Percentiles rank a stretch among this genome's conserved stretches.
phyloP scores from a whole-genome alignment of 2,329 filamentous ascomycete species.

The Neoarthrinium moseri region DNA sequence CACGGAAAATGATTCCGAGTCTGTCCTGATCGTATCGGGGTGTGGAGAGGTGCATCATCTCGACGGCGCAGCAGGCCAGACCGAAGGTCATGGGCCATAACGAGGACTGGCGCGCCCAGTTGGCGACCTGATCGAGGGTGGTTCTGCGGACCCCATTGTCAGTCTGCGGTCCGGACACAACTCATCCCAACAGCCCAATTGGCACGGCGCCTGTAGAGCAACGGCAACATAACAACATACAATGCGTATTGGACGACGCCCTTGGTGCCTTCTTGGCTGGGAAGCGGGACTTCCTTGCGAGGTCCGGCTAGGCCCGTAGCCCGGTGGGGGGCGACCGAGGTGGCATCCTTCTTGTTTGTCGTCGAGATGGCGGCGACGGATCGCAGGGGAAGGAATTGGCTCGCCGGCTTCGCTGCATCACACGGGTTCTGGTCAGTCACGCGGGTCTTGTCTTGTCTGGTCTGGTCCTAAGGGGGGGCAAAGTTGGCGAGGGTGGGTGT shows the following conservation, averaged over 20 bases:
- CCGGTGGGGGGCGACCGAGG: slow-evolving; percentile 51
- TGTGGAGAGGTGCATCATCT: slow-evolving; percentile 91
- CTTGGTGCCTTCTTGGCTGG: slow-evolving; percentile 78
- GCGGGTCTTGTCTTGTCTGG: too few species aligned
- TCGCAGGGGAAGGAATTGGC: slow-evolving; percentile 63
- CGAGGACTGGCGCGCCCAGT: slow-evolving; percentile 82
- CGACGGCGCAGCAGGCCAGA: slow-evolving; percentile 83
- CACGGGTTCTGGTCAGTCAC: slow-evolving; percentile 7
- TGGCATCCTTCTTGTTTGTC: slow-evolving; percentile 63
- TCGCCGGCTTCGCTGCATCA: slow-evolving; percentile 62
- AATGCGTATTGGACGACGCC: slow-evolving; percentile 81
- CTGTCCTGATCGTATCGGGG: slow-evolving; percentile 89
- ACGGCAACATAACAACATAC: slow-evolving; percentile 62
- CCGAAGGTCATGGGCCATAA: slow-evolving; percentile 89
- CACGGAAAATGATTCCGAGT: slow-evolving; percentile 86
- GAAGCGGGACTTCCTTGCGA: slow-evolving; percentile 71
- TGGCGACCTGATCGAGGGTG: slow-evolving; percentile 74
- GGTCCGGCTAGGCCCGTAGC: slow-evolving; percentile 53
- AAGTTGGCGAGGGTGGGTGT: slow-evolving; percentile 1
- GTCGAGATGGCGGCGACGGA: slow-evolving; percentile 65
- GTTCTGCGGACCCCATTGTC: slow-evolving; percentile 62
- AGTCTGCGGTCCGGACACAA: too few species aligned
- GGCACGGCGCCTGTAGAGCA: too few species aligned
- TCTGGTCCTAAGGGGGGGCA: too few species aligned
- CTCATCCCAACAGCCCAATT: slow-evolving; percentile 11